Conservation (phyloP, 1,139 yeast species). For the Suhomyces panamericanus region DNA sequence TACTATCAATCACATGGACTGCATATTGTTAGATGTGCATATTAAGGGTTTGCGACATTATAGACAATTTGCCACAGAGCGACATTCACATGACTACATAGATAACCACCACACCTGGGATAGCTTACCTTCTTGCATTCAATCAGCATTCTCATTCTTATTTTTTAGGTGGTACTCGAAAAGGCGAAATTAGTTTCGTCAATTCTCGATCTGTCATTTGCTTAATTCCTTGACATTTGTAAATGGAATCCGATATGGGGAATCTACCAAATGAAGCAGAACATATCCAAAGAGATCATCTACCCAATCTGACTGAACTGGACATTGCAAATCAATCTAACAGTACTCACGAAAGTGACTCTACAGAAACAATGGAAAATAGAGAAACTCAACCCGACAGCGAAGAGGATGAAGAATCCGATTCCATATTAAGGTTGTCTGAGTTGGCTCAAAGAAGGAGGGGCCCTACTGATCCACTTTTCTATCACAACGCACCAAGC, state of each 20-base stretch:
- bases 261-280: too few relatives aligned
- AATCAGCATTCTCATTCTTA: too few relatives aligned
- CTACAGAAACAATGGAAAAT: not conserved
- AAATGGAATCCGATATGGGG: too few relatives aligned
- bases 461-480: not conserved
- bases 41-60: not conserved
- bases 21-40: not conserved
- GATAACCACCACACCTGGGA: not conserved
- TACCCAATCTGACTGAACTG: not conserved
- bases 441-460: not conserved
- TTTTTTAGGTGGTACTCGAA: too few relatives aligned
- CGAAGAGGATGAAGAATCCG: not conserved
- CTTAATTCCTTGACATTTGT: not conserved
- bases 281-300: not conserved
- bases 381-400: not conserved
- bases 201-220: not conserved
- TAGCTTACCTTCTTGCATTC: not conserved
- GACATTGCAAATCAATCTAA: not conserved
- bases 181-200: not conserved
- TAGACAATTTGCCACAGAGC: conserved; percentile 1
- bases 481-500: too few relatives aligned
- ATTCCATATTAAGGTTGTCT: not conserved
- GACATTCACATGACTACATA: not conserved
- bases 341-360: not conserved
- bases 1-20: too few relatives aligned